Evolutionary conservation across 2,329 filamentous ascomycete species (phyloP).

Genomic region (Mycogone perniciosa): DNA sequence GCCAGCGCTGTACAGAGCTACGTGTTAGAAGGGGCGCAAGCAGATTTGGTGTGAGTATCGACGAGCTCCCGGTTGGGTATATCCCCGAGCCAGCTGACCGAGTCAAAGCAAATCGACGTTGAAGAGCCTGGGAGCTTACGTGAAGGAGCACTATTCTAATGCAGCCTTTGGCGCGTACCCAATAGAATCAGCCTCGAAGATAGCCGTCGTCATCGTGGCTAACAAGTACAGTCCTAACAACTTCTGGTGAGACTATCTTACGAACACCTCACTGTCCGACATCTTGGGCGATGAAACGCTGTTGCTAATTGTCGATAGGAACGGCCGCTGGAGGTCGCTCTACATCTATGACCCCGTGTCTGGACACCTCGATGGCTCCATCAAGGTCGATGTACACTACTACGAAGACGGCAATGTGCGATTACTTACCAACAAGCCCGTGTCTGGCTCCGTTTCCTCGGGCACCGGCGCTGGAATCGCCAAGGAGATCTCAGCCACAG

Average conservation of each 20-base stretch:
- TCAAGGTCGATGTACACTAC: slow-evolving; percentile 97
- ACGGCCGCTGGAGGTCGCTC: slow-evolving; percentile 88
- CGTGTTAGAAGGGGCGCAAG: slow-evolving; percentile 66
- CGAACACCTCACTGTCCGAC: neutral
- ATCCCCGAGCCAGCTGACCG: slow-evolving; percentile 2
- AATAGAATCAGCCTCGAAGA: slow-evolving; percentile 63
- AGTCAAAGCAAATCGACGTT: slow-evolving; percentile 63
- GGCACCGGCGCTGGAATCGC: slow-evolving; percentile 62
- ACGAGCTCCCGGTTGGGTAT: neutral
- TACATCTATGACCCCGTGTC: slow-evolving; percentile 73
- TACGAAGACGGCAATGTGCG: slow-evolving; percentile 99
- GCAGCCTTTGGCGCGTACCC: slow-evolving; percentile 79
- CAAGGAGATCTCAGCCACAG: slow-evolving; percentile 68
- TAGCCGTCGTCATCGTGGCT: slow-evolving; percentile 80
- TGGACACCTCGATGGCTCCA: slow-evolving; percentile 63
- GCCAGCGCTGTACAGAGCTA: slow-evolving; percentile 77
- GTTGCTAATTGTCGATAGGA: slow-evolving; percentile 48
- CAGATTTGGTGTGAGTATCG: slow-evolving; percentile 68
- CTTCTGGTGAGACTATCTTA: slow-evolving; percentile 63
- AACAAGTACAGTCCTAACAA: slow-evolving; percentile 98
- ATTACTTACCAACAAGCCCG: slow-evolving; percentile 77
- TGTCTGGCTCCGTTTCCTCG: slow-evolving; percentile 55
- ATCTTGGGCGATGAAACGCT: too few species aligned
- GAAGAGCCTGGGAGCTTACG: slow-evolving; percentile 69
- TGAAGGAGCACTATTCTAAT: slow-evolving; percentile 81